Evolutionary conservation across 768 basidiomycete species (phyloP), one percentile per base, ranked within the genome.

Genomic region (Leccinum obscurum): DNA sequence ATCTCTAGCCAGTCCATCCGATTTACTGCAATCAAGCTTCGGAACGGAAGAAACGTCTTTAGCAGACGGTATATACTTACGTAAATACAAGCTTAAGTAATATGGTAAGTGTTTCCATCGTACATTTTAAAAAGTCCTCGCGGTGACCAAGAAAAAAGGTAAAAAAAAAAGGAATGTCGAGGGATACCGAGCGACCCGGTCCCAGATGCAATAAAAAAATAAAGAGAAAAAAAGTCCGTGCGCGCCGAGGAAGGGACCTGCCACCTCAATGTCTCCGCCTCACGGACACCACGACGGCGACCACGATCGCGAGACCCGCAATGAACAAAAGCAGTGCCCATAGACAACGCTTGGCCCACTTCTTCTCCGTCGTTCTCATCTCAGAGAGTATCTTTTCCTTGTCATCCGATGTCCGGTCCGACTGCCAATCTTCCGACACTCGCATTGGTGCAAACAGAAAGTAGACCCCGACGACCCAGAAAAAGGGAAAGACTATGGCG

Each of bases 391-490:
- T 75, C 54, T 74, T 70, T 52, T 76, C 73, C 32, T 75, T 79
- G 63, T 85, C 85, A 8, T 76, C 80, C 55, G 77, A 77, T 5
- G 84, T 83, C 71, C 81, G 85, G 58, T 82, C 83, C 0, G 80
- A 75, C 68, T 85, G 76, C 86, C 86, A 86, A 14, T 79, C 76
- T 14, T 80, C 78, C 39, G 80, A 76, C 54, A 71, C 67, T 44
- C 77, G 81, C 53, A 86, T 71, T 10, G 85, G 84, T 7, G 79
- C 80, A 52, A 81, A 69, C 20, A 87, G 77, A 64, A 87, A 83
- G 67, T 83, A 75, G 28, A 80, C 77, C 22, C 85, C 85, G 56
- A 86, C 74, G 50, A 81, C 76, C 85, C 85, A 87, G 70, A 87
- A 86, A 44, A 81, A 75, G 3, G 83, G 83, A 69, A 87, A 87